A percentile compares a stretch with the other conserved stretches of the same genome.
Conservation (phyloP, 176 grass and related monocot species). For the Phyllostachys edulis region DNA sequence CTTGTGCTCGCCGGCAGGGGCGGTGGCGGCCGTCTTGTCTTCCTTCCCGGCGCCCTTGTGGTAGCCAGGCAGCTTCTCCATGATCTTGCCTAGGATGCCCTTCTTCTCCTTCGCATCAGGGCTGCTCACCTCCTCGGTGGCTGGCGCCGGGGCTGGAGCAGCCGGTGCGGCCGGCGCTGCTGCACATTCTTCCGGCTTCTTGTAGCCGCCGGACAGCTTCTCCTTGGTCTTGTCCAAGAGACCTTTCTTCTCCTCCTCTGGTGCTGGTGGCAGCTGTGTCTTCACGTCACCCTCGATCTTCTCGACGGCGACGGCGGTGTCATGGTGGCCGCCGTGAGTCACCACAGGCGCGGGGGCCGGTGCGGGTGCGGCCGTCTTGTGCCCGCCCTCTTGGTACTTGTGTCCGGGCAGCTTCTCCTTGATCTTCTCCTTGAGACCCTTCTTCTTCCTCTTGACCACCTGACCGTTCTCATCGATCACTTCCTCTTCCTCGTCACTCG, state of each 20-base stretch:
- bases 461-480: constrained; percentile 61
- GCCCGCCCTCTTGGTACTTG: constrained; percentile 48
- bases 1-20: constrained; percentile 44
- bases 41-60: constrained; percentile 60
- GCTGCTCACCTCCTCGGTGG: constrained; percentile 41
- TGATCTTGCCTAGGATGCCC: constrained; percentile 90
- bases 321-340: constrained; percentile 28
- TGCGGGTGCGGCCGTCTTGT: constrained; percentile 10
- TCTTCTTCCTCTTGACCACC: constrained; percentile 86
- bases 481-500: constrained; percentile 83
- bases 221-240: constrained; percentile 99
- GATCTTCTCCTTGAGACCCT: constrained; percentile 90
- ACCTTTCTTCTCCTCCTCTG: constrained; percentile 83
- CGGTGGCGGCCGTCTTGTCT: constrained; percentile 24
- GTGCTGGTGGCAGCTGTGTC: constrained; percentile 16
- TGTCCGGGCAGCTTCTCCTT: constrained; percentile 67
- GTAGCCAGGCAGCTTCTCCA: constrained; percentile 87
- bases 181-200: constrained; percentile 54
- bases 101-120: constrained; percentile 84
- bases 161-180: neutral
- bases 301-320: constrained; percentile 52
- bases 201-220: constrained; percentile 76
- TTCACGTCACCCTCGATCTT: constrained; percentile 48
- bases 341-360: neutral
- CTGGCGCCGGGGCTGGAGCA: neutral